phyloP scores from a whole-genome alignment of 1,139 yeast genomes.

The Pichia sp. region DNA sequence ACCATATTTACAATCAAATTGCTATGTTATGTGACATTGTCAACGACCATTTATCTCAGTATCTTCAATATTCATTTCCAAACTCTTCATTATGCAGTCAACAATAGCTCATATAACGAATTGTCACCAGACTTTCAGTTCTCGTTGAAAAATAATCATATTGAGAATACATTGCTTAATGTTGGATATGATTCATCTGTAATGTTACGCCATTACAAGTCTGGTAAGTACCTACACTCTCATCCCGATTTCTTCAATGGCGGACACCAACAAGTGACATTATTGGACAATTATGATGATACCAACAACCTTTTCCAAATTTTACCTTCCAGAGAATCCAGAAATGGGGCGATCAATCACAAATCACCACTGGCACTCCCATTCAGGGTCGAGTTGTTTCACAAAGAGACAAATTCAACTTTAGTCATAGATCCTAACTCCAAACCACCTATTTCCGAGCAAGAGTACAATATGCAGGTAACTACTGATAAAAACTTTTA shows the following conservation, averaged over 20 bases:
- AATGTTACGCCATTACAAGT: conserved; percentile 54
- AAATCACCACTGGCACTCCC: conserved; percentile 40
- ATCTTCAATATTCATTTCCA: conserved; percentile 45
- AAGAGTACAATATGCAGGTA: conserved; percentile 72
- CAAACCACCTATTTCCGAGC: conserved; percentile 74
- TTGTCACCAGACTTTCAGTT: conserved; percentile 56
- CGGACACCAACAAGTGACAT: conserved; percentile 60
- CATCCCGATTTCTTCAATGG: conserved; percentile 45
- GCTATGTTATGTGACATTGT: conserved; percentile 36
- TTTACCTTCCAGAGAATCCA: conserved; percentile 29
- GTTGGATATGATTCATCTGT: conserved; percentile 61
- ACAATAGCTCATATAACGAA: conserved; percentile 39
- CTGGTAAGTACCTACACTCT: conserved; percentile 66
- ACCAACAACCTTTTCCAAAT: conserved; percentile 60
- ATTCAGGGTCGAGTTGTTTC: conserved; percentile 52
- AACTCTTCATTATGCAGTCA: conserved; percentile 39
- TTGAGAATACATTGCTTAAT: conserved; percentile 37
- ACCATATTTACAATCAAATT: conserved; percentile 31
- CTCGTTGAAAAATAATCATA: conserved; percentile 37
- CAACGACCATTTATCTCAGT: conserved; percentile 42
- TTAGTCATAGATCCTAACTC: conserved; percentile 47
- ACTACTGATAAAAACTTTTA: conserved; percentile 48
- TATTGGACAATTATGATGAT: conserved; percentile 46
- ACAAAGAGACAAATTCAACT: conserved; percentile 51
- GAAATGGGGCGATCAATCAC: conserved; percentile 18